These are phyloP conservation scores for Pythium dissimile DNA, from an alignment of 352 stramenopile species.

Conservation along the genomic window DNA sequence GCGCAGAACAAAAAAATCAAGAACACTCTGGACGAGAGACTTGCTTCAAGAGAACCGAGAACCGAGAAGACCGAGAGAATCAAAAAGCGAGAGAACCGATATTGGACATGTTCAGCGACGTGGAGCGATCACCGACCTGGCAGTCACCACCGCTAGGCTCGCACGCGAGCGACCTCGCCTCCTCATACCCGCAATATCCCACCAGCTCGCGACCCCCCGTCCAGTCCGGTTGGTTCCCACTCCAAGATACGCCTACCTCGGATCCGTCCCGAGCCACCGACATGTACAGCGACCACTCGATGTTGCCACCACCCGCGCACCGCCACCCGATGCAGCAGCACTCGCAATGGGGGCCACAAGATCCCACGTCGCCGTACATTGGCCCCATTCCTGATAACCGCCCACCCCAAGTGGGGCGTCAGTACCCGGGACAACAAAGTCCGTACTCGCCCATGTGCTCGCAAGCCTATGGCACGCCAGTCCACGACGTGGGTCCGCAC, in stretches of 20 bases:
- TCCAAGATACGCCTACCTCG: conserved; percentile 23
- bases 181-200: not conserved
- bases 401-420: not conserved
- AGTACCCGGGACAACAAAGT: not conserved
- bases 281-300: conserved; percentile 13
- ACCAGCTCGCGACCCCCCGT: conserved; percentile 13
- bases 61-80: conserved; percentile 2
- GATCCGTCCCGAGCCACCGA: conserved; percentile 17
- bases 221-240: conserved; percentile 54
- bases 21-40: not conserved
- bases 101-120: conserved; percentile 23
- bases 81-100: conserved; percentile 1
- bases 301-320: conserved; percentile 3
- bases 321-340: conserved; percentile 4
- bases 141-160: conserved; percentile 5
- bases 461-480: conserved; percentile 12
- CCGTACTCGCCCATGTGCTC: conserved; percentile 21
- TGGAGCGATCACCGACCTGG: conserved; percentile 25
- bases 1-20: not conserved
- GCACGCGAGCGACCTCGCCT: not conserved
- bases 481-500: not conserved
- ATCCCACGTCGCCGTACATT: not conserved
- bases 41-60: not conserved
- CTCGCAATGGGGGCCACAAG: not conserved
- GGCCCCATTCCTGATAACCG: not conserved